phyloP scores from a whole-genome alignment of 805 yeast species.

The Zygosaccharomyces gambellarensis region DNA sequence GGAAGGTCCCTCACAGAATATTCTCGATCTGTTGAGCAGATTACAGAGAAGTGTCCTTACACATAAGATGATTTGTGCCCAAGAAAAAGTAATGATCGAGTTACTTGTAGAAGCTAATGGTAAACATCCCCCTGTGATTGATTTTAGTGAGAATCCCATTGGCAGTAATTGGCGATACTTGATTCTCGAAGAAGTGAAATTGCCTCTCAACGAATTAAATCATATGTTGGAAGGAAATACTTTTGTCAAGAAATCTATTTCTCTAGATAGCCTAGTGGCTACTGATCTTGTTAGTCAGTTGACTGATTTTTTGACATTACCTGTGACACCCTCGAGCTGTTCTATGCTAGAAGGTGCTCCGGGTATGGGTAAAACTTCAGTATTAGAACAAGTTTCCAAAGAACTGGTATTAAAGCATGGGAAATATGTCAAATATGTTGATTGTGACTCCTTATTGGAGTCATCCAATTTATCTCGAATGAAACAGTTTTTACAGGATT shows the following conservation, averaged over 20 bases:
- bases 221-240: not conserved
- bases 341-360: slow-evolving; percentile 64
- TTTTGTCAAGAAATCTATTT: not conserved
- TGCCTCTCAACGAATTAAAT: not conserved
- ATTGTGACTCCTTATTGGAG: slow-evolving; percentile 45
- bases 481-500: slow-evolving; percentile 43
- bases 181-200: not conserved
- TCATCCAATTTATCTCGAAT: slow-evolving; percentile 31
- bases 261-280: slow-evolving; percentile 1
- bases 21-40: slow-evolving; percentile 2
- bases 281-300: slow-evolving; percentile 1
- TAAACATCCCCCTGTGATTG: slow-evolving; percentile 8
- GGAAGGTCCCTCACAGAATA: slow-evolving; percentile 6
- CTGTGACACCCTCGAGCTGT: slow-evolving; percentile 38
- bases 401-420: slow-evolving; percentile 34
- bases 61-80: slow-evolving; percentile 12
- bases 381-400: slow-evolving; percentile 42
- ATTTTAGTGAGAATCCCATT: slow-evolving; percentile 1
- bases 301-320: slow-evolving; percentile 14
- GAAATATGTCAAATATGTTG: slow-evolving; percentile 44
- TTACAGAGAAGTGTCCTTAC: slow-evolving; percentile 15
- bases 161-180: slow-evolving; percentile 7
- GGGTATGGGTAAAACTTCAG: slow-evolving; percentile 76
- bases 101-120: slow-evolving; percentile 12
- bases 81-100: slow-evolving; percentile 14